Percentiles rank a stretch among this genome's conserved stretches.
These are phyloP conservation scores for Colletotrichum melonis DNA, from an alignment of 2,329 filamentous ascomycete genomes.

Conservation along the genomic window DNA sequence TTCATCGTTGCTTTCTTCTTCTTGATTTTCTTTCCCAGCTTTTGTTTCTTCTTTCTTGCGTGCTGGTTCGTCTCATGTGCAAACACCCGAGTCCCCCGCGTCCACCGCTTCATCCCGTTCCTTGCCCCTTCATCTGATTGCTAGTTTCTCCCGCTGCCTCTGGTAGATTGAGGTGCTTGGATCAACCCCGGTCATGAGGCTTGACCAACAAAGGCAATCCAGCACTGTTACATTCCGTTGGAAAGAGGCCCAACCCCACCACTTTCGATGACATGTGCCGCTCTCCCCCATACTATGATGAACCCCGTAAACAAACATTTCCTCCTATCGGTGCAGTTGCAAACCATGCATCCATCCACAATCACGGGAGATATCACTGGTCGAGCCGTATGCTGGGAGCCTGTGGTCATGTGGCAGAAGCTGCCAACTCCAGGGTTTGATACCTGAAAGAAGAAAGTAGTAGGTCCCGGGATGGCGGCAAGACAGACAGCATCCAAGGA, in stretches of 20 bases:
- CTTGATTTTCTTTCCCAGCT: neutral
- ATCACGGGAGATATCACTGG: conserved; percentile 15
- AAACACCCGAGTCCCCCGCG: conserved; percentile 16
- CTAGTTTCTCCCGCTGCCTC: conserved; percentile 13
- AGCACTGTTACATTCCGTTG: conserved; percentile 31
- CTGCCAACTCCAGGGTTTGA: neutral
- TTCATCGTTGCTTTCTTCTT: neutral
- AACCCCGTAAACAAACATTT: conserved; percentile 10
- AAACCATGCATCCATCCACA: conserved; percentile 13
- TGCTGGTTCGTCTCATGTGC: conserved; percentile 21
- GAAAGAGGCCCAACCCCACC: conserved; percentile 1
- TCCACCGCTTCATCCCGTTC: neutral
- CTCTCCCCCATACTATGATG: neutral
- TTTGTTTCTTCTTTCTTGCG: neutral
- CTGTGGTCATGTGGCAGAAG: conserved; percentile 25
- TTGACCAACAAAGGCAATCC: conserved; percentile 35
- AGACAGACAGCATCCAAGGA: neutral
- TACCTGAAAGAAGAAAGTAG: conserved; percentile 22
- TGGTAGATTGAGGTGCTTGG: conserved; percentile 15
- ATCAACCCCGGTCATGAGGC: conserved; percentile 18
- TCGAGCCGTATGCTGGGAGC: neutral
- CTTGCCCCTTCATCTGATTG: conserved; percentile 21
- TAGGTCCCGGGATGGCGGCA: neutral
- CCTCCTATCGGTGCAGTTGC: conserved; percentile 34
- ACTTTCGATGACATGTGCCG: neutral